Evolutionary conservation across 106 monocot genomes (phyloP).

Genomic region (Phalaenopsis aphrodite): DNA sequence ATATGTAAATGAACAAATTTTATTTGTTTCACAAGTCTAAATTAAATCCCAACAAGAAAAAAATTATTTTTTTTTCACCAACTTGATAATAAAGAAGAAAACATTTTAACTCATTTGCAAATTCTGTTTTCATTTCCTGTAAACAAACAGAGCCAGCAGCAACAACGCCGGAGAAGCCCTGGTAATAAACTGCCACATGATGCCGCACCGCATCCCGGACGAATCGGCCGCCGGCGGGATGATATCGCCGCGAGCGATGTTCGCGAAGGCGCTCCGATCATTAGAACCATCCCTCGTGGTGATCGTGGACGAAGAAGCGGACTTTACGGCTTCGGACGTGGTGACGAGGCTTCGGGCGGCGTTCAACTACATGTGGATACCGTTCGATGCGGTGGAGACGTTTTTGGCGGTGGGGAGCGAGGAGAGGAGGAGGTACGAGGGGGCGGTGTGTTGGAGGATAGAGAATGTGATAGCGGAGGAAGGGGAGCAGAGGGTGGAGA

Average conservation of each 20-base stretch:
- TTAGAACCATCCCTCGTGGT: slow-evolving; percentile 1
- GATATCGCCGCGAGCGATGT: neutral
- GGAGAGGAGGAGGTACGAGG: slow-evolving; percentile 41
- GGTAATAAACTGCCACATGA: slow-evolving; percentile 51
- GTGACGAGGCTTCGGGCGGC: slow-evolving; percentile 26
- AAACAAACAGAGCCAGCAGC: neutral
- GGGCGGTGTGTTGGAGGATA: slow-evolving; percentile 56
- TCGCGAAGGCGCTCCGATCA: neutral
- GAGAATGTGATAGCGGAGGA: slow-evolving; percentile 46
- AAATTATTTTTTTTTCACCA: too few relatives aligned
- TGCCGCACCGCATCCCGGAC: slow-evolving; percentile 29
- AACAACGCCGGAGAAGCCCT: slow-evolving; percentile 27
- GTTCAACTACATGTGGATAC: slow-evolving; percentile 64
- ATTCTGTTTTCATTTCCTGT: too few relatives aligned
- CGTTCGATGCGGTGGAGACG: slow-evolving; percentile 56
- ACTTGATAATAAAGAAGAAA: too few relatives aligned
- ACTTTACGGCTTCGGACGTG: slow-evolving; percentile 34
- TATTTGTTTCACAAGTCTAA: too few relatives aligned
- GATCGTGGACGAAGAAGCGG: slow-evolving; percentile 26
- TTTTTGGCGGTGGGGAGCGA: slow-evolving; percentile 36
- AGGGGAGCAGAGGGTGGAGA: slow-evolving; percentile 32
- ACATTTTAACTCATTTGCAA: too few relatives aligned
- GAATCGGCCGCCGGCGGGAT: slow-evolving; percentile 18
- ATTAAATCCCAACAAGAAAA: too few relatives aligned
- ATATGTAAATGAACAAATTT: too few relatives aligned